phyloP scores from a whole-genome alignment of 2,329 filamentous ascomycete species.

The Scopulariopsis brevicaulis region DNA sequence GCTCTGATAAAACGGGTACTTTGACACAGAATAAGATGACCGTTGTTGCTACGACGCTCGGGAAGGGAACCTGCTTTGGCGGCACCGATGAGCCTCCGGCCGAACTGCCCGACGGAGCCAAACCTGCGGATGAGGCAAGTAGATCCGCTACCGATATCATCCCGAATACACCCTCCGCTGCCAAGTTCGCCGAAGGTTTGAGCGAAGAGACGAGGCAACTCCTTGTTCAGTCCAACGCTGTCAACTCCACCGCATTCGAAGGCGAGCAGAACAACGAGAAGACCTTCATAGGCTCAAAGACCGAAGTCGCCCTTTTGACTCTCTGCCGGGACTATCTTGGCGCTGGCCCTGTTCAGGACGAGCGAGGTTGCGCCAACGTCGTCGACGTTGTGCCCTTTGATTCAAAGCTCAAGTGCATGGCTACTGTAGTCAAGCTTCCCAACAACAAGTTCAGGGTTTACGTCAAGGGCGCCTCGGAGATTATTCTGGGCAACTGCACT shows the following conservation, averaged over 20 bases:
- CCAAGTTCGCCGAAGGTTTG: constrained; percentile 19
- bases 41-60: constrained; percentile 58
- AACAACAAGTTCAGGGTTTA: constrained; percentile 28
- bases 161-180: constrained; percentile 15
- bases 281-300: constrained; percentile 43
- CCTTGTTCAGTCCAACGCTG: constrained; percentile 29
- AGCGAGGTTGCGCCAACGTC: constrained; percentile 31
- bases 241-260: constrained; percentile 50
- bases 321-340: constrained; percentile 38
- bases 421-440: constrained; percentile 36
- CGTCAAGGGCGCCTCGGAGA: constrained; percentile 44
- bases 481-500: constrained; percentile 31
- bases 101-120: background rate
- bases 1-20: constrained; percentile 47
- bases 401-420: constrained; percentile 45
- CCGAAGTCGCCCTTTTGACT: constrained; percentile 40
- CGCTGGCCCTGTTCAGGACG: constrained; percentile 31
- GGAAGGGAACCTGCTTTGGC: constrained; percentile 24
- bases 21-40: constrained; percentile 58
- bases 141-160: background rate
- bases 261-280: constrained; percentile 30
- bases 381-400: constrained; percentile 42
- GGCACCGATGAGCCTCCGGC: constrained; percentile 3
- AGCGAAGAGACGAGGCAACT: constrained; percentile 8
- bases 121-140: constrained; percentile 3